phyloP scores from a whole-genome alignment of 495 filamentous ascomycete species.

The Neurospora sp. region DNA sequence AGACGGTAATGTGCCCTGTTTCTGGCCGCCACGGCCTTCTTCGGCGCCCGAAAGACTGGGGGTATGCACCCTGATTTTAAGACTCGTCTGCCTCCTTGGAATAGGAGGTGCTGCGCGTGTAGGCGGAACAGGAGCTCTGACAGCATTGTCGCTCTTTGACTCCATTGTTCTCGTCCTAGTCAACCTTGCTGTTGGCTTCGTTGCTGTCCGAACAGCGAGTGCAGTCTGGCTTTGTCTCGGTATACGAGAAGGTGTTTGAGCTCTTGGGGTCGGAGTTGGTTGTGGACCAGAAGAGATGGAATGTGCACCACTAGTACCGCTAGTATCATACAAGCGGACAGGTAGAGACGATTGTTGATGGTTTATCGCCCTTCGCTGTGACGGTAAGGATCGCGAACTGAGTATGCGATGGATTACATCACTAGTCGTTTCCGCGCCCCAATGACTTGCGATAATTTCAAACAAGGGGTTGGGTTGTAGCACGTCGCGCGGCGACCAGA shows the following conservation, averaged over 20 bases:
- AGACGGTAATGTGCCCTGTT: neutral
- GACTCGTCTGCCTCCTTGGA: conserved; percentile 23
- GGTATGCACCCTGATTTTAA: neutral
- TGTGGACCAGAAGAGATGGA: neutral
- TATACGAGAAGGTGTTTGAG: neutral
- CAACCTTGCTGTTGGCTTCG: neutral
- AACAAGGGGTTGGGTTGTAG: conserved; percentile 28
- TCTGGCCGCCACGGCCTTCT: neutral
- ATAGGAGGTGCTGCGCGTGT: conserved; percentile 18
- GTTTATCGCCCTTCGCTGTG: neutral
- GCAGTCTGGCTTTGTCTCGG: neutral
- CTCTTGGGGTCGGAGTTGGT: neutral
- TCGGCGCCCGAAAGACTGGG: neutral
- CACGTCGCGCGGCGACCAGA: conserved; percentile 29
- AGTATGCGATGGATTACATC: conserved; percentile 29
- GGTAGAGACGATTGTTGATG: neutral
- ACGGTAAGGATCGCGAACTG: conserved; percentile 5
- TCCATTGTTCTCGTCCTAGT: neutral
- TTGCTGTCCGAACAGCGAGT: neutral
- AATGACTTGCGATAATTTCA: conserved; percentile 34
- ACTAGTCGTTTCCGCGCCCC: conserved; percentile 26
- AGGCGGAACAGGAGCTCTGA: neutral
- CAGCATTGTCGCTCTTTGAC: conserved; percentile 6
- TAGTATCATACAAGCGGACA: neutral
- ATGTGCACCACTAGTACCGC: neutral